phyloP scores from a whole-genome alignment of 768 basidiomycete species.

The Trametes gibbosa region DNA sequence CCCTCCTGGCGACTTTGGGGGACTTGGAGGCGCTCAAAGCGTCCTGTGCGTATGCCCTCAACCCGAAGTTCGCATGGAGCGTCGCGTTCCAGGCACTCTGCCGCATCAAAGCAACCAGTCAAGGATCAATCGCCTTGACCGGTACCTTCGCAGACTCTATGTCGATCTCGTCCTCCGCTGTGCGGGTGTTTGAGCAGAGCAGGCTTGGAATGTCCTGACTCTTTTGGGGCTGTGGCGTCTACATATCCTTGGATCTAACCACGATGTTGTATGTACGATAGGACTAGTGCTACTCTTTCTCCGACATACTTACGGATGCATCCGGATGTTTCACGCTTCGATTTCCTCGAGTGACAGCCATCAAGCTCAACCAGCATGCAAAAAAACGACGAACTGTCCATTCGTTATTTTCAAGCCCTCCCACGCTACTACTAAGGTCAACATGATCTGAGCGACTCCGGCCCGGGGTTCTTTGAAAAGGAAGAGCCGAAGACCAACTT shows the following conservation, averaged over 20 bases:
- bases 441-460: too few species aligned
- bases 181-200: constrained; percentile 15
- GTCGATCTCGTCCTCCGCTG: constrained; percentile 11
- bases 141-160: constrained; percentile 22
- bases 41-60: constrained; percentile 49
- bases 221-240: not conserved
- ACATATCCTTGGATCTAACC: not conserved
- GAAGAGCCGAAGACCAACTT: too few species aligned
- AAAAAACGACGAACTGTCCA: too few species aligned
- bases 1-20: not conserved
- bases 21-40: constrained; percentile 26
- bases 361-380: too few species aligned
- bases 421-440: too few species aligned
- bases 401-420: too few species aligned
- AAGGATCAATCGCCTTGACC: constrained; percentile 10
- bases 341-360: too few species aligned
- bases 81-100: constrained; percentile 56
- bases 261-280: not conserved
- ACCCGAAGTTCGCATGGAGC: constrained; percentile 43
- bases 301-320: too few species aligned
- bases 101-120: constrained; percentile 49
- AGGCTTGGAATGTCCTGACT: constrained; percentile 3
- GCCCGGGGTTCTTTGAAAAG: too few species aligned
- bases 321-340: too few species aligned
- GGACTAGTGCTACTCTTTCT: too few species aligned